Evolutionary conservation across 305 asterid species (phyloP).

Genomic region (Fraxinus greggii): DNA sequence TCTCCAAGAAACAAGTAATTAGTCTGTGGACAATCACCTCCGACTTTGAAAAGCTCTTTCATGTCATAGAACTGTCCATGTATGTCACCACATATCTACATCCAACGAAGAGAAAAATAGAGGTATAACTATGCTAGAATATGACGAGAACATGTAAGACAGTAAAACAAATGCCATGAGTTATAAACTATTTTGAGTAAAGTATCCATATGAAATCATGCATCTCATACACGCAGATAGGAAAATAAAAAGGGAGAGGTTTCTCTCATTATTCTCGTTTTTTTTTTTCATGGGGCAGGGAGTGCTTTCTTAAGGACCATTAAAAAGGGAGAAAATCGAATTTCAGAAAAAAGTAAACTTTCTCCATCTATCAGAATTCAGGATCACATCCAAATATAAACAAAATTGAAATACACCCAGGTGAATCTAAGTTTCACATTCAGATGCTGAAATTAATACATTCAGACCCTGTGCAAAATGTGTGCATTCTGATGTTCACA

Average conservation of each 20-base stretch:
- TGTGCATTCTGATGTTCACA: neutral
- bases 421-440: constrained; percentile 3
- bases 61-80: constrained; percentile 98
- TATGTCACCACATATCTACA: constrained; percentile 97
- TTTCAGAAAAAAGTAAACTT: neutral
- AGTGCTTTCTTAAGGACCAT: neutral
- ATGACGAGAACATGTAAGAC: constrained; percentile 12
- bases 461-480: neutral
- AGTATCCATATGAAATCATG: neutral
- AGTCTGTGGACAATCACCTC: constrained; percentile 92
- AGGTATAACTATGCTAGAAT: constrained; percentile 1
- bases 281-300: neutral
- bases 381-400: neutral
- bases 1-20: constrained; percentile 97
- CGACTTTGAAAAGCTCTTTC: constrained; percentile 97
- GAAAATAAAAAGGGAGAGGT: neutral
- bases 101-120: constrained; percentile 21
- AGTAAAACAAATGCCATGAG: neutral
- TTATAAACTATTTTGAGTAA: neutral
- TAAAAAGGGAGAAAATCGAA: neutral
- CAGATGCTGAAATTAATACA: neutral
- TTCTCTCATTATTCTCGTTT: neutral
- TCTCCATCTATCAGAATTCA: neutral
- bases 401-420: neutral
- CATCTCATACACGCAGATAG: neutral